phyloP scores from a whole-genome alignment of 2,329 filamentous ascomycete species.

The Fusarium guadeloupense region DNA sequence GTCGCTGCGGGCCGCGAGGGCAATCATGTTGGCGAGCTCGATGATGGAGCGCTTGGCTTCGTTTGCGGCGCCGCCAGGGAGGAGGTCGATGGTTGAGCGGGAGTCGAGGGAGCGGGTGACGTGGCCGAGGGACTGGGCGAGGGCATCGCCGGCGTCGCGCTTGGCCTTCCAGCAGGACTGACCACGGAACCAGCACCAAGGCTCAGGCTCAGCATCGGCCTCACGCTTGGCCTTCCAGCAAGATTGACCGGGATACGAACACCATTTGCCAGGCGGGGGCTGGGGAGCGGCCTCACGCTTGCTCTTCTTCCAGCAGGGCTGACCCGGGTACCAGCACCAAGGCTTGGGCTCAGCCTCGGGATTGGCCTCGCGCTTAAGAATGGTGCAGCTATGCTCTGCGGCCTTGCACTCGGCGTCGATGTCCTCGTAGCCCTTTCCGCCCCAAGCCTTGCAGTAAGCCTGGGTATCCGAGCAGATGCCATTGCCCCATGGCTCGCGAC shows the following conservation, averaged over 20 bases:
- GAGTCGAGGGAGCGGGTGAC: slow-evolving; percentile 38
- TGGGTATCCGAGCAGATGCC: not conserved
- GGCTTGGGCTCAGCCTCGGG: slow-evolving; percentile 3
- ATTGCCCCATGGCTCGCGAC: not conserved
- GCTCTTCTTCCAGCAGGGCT: slow-evolving; percentile 14
- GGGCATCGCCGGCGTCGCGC: slow-evolving; percentile 50
- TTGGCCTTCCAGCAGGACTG: slow-evolving; percentile 55
- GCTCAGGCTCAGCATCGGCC: slow-evolving; percentile 35
- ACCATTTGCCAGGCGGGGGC: slow-evolving; percentile 16
- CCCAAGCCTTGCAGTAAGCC: not conserved
- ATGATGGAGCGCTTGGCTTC: slow-evolving; percentile 51
- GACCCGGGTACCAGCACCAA: slow-evolving; percentile 9
- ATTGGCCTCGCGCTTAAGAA: not conserved
- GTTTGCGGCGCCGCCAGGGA: slow-evolving; percentile 48
- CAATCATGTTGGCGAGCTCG: slow-evolving; percentile 51
- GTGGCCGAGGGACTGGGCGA: slow-evolving; percentile 45
- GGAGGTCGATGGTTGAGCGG: slow-evolving; percentile 42
- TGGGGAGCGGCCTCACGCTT: slow-evolving; percentile 16
- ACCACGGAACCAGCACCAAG: slow-evolving; percentile 52
- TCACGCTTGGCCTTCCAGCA: slow-evolving; percentile 29
- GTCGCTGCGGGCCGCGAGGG: slow-evolving; percentile 44
- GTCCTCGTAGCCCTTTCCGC: not conserved
- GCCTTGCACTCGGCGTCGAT: not conserved
- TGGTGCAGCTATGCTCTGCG: not conserved
- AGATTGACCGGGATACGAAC: slow-evolving; percentile 17